Evolutionary conservation across 176 grass and related monocot species (phyloP).

Genomic region (Zea luxurians): DNA sequence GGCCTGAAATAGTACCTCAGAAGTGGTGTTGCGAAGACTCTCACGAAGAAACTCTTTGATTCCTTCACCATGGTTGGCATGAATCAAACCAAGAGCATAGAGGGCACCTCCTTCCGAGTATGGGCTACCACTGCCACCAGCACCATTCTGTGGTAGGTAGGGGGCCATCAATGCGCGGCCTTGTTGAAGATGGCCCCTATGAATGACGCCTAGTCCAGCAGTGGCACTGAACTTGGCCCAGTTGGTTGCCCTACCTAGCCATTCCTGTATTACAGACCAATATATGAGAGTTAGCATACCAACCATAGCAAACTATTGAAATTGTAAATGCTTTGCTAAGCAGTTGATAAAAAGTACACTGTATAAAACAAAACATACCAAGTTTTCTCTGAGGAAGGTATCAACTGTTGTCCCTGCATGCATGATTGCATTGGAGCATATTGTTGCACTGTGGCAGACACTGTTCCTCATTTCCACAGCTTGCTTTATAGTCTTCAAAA

Average conservation of each 20-base stretch:
- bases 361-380: constrained; percentile 48
- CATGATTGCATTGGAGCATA: constrained; percentile 86
- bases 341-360: not conserved
- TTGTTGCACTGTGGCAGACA: constrained; percentile 81
- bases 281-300: constrained; percentile 43
- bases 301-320: not conserved
- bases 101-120: constrained; percentile 99
- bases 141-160: constrained; percentile 87
- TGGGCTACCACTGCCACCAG: constrained; percentile 83
- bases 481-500: constrained; percentile 88
- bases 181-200: constrained; percentile 97
- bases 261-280: constrained; percentile 77
- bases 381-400: constrained; percentile 83
- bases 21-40: constrained; percentile 75
- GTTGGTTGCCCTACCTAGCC: constrained; percentile 97
- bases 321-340: not conserved
- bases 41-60: constrained; percentile 97
- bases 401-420: constrained; percentile 91
- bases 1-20: constrained; percentile 51
- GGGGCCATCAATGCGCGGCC: constrained; percentile 96
- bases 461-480: constrained; percentile 83
- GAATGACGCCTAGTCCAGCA: constrained; percentile 95
- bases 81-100: constrained; percentile 96
- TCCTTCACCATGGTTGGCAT: constrained; percentile 99
- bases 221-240: constrained; percentile 99